Base-by-base conservation (phyloP, 2,329 filamentous ascomycete genomes). In the Claviceps monticola region DNA sequence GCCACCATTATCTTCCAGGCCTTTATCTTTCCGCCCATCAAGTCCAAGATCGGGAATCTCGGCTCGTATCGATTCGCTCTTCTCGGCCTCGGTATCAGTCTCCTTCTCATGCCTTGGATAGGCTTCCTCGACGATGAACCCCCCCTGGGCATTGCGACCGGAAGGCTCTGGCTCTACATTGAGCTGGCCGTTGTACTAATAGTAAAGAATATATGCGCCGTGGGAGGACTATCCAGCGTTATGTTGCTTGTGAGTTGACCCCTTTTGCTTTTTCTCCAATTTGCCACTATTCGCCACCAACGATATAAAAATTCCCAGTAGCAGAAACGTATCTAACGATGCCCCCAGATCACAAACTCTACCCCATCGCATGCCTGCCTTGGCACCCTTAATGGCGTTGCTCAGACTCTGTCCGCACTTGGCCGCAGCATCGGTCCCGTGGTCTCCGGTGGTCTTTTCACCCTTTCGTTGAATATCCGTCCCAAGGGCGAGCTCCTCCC, bases 1-100 rank as follows among this genome's bases (percentile, higher is more conserved):
- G 82, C 88, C 14, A 95, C 90, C 1, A 96, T 97, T 38, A 58
- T 90, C 5, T 97, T 97, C 66, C 93, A 98, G 64, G 76, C 94
- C 1, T 85, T 86, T 53, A 70, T 94, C 2, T 97, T 95, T 64
- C 85, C 87, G 47, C 82, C 77, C 19, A 67, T 97, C 37, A 84
- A 91, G 58, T 77, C 84, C 26, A 83, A 79, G 55, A 74, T 94
- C 62, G 93, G 93, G 0, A 97, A 96, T 61, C 81, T 90, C 50
- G 82, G 83, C 49, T 89, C 86, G 0, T 98, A 96, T 62, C 80
- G 88, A 14, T 72, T 82, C 4, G 84, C 88, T 1, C 70, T 97
- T 5, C 77, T 88, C 19, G 84, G 88, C 0, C 85, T 97, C 57
- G 86, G 88, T 1, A 57, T 93, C 13, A 84, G 87, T 11, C 95